These are phyloP conservation scores for Theobroma grandiflorum DNA, from an alignment of 441 rosid species.

Conservation along the genomic window DNA sequence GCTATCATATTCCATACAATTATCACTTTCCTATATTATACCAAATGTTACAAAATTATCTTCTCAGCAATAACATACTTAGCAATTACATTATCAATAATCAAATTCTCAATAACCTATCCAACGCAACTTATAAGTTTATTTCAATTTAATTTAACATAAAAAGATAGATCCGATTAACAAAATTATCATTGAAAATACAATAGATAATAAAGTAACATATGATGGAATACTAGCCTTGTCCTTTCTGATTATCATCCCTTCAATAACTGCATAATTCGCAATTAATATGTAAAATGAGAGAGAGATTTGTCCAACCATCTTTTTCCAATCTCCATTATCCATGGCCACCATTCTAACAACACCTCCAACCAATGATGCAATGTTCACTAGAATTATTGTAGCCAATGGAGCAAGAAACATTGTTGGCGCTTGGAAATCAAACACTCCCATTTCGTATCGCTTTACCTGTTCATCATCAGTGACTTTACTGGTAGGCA, in stretches of 20 bases:
- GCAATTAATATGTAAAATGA: slow-evolving; percentile 38
- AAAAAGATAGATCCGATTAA: slow-evolving; percentile 25
- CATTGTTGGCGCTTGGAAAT: slow-evolving; percentile 41
- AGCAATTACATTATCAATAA: no score
- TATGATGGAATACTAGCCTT: slow-evolving; percentile 41
- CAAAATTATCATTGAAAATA: slow-evolving; percentile 26
- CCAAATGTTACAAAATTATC: no score
- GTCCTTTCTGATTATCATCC: slow-evolving; percentile 50
- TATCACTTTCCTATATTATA: no score
- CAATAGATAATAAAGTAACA: slow-evolving; percentile 31
- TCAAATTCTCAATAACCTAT: no score
- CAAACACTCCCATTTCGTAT: slow-evolving; percentile 44
- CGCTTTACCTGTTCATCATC: slow-evolving; percentile 34
- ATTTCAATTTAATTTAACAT: not conserved
- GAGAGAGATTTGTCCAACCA: slow-evolving; percentile 37
- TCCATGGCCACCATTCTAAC: slow-evolving; percentile 19
- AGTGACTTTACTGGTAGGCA: slow-evolving; percentile 43
- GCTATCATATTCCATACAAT: no score
- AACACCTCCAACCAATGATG: slow-evolving; percentile 32
- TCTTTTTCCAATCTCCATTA: slow-evolving; percentile 28
- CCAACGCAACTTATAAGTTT: no score
- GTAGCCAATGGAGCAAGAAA: slow-evolving; percentile 45
- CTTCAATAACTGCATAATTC: slow-evolving; percentile 48
- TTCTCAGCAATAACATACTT: no score
- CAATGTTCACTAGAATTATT: slow-evolving; percentile 37